phyloP scores from a whole-genome alignment of 345 rosid species.

The Populus deltoides region DNA sequence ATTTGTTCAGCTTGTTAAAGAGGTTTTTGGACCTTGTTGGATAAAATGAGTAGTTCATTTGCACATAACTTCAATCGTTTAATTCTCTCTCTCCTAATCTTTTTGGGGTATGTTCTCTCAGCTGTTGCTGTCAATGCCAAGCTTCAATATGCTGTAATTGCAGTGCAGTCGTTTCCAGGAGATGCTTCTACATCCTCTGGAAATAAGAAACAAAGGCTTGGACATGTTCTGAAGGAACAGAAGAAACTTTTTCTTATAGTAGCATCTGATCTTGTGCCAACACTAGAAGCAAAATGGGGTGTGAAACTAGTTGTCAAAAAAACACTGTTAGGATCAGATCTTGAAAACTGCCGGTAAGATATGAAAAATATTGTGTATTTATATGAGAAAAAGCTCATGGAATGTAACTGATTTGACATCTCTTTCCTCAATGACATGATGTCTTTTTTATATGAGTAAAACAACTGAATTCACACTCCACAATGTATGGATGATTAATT shows the following conservation, averaged over 20 bases:
- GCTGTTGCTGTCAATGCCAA: constrained; percentile 94
- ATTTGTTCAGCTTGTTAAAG: no score
- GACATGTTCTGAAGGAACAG: constrained; percentile 62
- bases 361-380: constrained; percentile 7
- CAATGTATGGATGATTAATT: constrained; percentile 1
- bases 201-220: constrained; percentile 49
- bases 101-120: constrained; percentile 29
- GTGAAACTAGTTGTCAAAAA: constrained; percentile 61
- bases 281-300: constrained; percentile 79
- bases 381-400: neutral
- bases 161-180: constrained; percentile 47
- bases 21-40: neutral
- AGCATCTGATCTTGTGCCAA: constrained; percentile 80
- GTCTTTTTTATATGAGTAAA: neutral
- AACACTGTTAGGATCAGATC: constrained; percentile 70
- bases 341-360: constrained; percentile 85
- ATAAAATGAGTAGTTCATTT: neutral
- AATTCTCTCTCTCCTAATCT: neutral
- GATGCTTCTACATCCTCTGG: constrained; percentile 39
- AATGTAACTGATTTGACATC: neutral
- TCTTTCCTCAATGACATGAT: neutral
- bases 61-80: neutral
- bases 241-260: constrained; percentile 59
- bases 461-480: neutral
- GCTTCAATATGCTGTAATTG: constrained; percentile 84